Conservation (phyloP, 2,329 filamentous ascomycete species). For the Huntiella bhutanensis region DNA sequence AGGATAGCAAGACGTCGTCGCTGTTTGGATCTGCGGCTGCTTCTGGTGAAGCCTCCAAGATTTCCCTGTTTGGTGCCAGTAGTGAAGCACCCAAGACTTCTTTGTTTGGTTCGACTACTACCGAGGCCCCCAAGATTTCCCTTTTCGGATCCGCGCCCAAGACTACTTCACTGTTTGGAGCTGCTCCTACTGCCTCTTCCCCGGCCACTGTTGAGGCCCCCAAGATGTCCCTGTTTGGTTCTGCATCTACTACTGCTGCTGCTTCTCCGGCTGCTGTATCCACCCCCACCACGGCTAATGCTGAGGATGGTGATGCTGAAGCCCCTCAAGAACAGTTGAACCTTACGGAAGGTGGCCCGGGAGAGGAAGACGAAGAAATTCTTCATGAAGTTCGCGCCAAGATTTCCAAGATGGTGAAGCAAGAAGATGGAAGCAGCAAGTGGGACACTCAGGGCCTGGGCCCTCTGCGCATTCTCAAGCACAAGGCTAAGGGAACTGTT, state of each 20-base stretch:
- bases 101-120: slow-evolving; percentile 2
- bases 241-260: not conserved
- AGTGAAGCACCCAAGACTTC: slow-evolving; percentile 1
- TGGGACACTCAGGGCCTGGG: slow-evolving; percentile 59
- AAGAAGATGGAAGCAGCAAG: slow-evolving; percentile 28
- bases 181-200: slow-evolving; percentile 1
- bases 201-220: not conserved
- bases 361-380: slow-evolving; percentile 53
- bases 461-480: slow-evolving; percentile 50
- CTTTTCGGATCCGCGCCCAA: slow-evolving; percentile 1
- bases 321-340: slow-evolving; percentile 47
- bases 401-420: slow-evolving; percentile 39
- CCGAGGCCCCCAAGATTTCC: not conserved
- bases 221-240: slow-evolving; percentile 1
- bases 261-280: not conserved
- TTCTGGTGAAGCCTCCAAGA: not conserved
- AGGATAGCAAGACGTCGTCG: not conserved
- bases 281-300: not conserved
- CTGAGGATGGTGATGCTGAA: slow-evolving; percentile 33
- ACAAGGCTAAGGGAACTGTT: slow-evolving; percentile 47
- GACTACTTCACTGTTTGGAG: slow-evolving; percentile 1
- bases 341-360: slow-evolving; percentile 44
- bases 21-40: not conserved
- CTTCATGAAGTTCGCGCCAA: slow-evolving; percentile 54
- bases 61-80: slow-evolving; percentile 1